Evolutionary conservation across 805 yeast genomes (phyloP), one percentile per base, ranked within the genome.

Genomic region (Monosporozyma aquatica): DNA sequence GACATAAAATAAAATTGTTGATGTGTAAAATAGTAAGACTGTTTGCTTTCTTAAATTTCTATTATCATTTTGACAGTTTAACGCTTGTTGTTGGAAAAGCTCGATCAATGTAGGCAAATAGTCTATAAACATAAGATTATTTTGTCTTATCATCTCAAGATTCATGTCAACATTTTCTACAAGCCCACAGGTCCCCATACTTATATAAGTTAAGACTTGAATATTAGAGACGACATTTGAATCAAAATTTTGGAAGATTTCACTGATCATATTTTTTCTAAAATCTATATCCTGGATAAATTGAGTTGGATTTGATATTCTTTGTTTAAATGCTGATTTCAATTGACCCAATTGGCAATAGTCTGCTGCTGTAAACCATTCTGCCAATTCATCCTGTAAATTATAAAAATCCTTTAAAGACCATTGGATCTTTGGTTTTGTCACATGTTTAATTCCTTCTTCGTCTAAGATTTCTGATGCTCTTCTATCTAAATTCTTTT

Each of bases 371-470:
- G 65, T 52, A 47, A 71, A 74, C 78, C 78, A 74, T 28, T 70
- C 69, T 8, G 67, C 64, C 13, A 74, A 39, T 47, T 78, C 82
- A 1, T 57, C 56, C 11, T 47, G 45, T 14, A 74, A 54, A 1
- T 54, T 44, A 10, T 65, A 61, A 1, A 54, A 51, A 39, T 72
- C 76, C 4, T 55, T 37, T 44, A 65, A 67, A 3, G 60, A 53
- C 60, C 72, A 79, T 5, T 67, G 59, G 5, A 78, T 54, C 22
- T 64, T 66, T 0, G 79, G 76, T 42, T 59, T 62, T 13, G 67
- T 55, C 1, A 59, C 44, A 1, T 60, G 54, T 11, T 59, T 63
- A 30, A 61, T 53, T 3, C 46, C 45, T 6, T 36, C 42, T 17
- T 42, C 41, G 18, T 35, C 29, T 10, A 27, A 5, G 10, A 50